phyloP scores from a whole-genome alignment of 1,284 basidiomycete species.

The Ganoderma meredithae region DNA sequence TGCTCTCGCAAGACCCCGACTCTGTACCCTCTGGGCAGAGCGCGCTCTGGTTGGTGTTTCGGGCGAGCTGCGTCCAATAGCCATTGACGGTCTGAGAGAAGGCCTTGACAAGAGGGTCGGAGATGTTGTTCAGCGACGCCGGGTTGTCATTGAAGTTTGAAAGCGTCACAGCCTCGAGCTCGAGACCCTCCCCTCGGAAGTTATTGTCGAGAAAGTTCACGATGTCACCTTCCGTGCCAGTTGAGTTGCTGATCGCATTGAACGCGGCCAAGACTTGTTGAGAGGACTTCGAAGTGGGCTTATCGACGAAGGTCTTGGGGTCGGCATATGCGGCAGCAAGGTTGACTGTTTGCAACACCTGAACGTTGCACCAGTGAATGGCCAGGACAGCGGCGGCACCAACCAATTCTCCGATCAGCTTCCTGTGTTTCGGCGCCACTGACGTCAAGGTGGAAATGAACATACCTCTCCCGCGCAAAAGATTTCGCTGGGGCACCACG shows the following conservation, averaged over 20 bases:
- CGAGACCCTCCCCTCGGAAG: slow-evolving; percentile 87
- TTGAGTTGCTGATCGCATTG: slow-evolving; percentile 53
- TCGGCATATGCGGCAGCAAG: slow-evolving; percentile 80
- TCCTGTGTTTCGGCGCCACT: neutral
- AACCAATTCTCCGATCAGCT: neutral
- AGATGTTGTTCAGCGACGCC: slow-evolving; percentile 75
- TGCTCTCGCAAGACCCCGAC: slow-evolving; percentile 74
- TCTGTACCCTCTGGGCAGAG: slow-evolving; percentile 63
- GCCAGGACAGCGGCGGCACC: neutral
- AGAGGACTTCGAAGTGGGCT: slow-evolving; percentile 76
- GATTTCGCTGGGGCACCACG: slow-evolving; percentile 82
- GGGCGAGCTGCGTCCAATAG: slow-evolving; percentile 84
- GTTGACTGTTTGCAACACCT: slow-evolving; percentile 89
- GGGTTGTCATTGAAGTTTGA: slow-evolving; percentile 72
- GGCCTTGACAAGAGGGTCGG: slow-evolving; percentile 73
- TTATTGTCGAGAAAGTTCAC: slow-evolving; percentile 78
- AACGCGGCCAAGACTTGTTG: slow-evolving; percentile 79
- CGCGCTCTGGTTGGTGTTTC: slow-evolving; percentile 74
- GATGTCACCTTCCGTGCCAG: slow-evolving; percentile 63
- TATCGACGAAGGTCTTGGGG: slow-evolving; percentile 92
- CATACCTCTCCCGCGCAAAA: slow-evolving; percentile 84
- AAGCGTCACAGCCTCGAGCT: slow-evolving; percentile 73
- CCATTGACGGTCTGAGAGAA: slow-evolving; percentile 83
- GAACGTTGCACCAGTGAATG: neutral
- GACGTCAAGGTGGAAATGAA: slow-evolving; percentile 26